Evolutionary conservation across 768 basidiomycete species (phyloP).

Genomic region (Cystoderma amianthinum): DNA sequence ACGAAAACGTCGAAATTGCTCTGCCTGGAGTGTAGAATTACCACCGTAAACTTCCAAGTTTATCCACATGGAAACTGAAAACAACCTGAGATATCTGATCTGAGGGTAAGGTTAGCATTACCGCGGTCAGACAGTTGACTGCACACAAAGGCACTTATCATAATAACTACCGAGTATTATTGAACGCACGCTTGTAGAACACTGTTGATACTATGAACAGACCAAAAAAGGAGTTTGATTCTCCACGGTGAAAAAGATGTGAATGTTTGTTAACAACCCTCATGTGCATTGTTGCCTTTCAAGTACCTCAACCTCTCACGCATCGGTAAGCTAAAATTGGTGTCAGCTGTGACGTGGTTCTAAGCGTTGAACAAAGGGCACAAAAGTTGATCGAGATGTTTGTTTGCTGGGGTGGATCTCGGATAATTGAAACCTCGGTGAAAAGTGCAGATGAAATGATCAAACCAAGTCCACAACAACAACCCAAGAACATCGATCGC

Average conservation of each 20-base stretch:
- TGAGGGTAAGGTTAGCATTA: background rate
- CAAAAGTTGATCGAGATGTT: background rate
- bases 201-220: background rate
- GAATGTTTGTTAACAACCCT: background rate
- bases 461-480: background rate
- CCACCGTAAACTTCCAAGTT: background rate
- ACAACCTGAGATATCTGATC: background rate
- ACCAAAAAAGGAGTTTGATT: background rate
- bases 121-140: background rate
- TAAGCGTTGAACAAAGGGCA: background rate
- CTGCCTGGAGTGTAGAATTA: background rate
- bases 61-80: conserved; percentile 1
- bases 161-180: background rate
- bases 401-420: conserved; percentile 1
- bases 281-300: background rate
- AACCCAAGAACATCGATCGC: background rate
- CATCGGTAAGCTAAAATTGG: background rate
- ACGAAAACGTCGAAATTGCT: background rate
- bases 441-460: background rate
- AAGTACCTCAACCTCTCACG: background rate
- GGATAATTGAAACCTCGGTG: conserved; percentile 7
- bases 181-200: no score
- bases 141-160: background rate
- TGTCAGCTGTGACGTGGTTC: background rate
- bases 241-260: background rate